Percentiles rank a stretch among this genome's conserved stretches.
These are phyloP conservation scores for Quillaja saponaria DNA, from an alignment of 306 rosid species.

Conservation along the genomic window DNA sequence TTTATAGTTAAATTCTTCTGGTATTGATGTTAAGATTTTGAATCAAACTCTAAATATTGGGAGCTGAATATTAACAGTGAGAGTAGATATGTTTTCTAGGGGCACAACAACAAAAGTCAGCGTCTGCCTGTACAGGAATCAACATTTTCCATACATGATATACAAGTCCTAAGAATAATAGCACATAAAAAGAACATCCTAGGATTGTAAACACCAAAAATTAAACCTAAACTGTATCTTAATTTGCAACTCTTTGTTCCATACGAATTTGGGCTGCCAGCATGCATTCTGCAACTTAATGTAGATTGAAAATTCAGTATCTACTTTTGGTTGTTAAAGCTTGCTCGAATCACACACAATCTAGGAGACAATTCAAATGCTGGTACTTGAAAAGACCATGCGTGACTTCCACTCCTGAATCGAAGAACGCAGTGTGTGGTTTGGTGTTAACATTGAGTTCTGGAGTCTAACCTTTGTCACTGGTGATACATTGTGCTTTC, in stretches of 20 bases:
- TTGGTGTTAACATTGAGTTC: constrained; percentile 62
- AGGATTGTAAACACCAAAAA: too few species aligned
- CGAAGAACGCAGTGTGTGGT: constrained; percentile 78
- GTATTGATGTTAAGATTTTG: too few species aligned
- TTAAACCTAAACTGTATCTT: too few species aligned
- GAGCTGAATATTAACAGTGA: too few species aligned
- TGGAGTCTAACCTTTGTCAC: constrained; percentile 63
- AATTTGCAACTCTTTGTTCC: neutral
- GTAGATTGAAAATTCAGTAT: constrained; percentile 2
- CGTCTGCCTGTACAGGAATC: too few species aligned
- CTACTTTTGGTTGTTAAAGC: constrained; percentile 11
- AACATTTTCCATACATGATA: too few species aligned
- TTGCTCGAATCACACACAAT: constrained; percentile 8
- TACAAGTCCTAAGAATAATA: too few species aligned
- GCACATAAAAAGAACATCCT: too few species aligned
- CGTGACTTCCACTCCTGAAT: constrained; percentile 83
- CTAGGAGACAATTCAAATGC: neutral
- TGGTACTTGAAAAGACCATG: constrained; percentile 19
- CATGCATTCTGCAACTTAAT: constrained; percentile 14
- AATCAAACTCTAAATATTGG: too few species aligned
- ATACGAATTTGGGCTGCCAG: constrained; percentile 12
- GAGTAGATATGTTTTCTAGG: too few species aligned
- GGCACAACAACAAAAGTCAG: too few species aligned
- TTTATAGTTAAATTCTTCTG: too few species aligned
- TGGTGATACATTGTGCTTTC: constrained; percentile 70